A percentile compares a stretch with the other conserved stretches of the same genome.
These are phyloP conservation scores for Aspergillus nomiae DNA, from an alignment of 2,329 filamentous ascomycete species.

Conservation along the genomic window DNA sequence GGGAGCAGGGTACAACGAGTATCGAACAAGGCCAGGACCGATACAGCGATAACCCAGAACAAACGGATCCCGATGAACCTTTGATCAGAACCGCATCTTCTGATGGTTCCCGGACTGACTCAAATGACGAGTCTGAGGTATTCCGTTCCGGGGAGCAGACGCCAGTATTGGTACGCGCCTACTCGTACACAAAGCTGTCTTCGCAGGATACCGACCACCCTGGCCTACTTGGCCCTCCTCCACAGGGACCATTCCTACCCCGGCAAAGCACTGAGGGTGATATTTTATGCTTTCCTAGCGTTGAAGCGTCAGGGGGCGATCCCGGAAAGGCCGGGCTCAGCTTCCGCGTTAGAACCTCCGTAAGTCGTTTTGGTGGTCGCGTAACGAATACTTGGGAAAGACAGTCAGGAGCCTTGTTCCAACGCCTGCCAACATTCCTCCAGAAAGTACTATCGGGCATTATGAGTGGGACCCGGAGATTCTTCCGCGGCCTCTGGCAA, in stretches of 20 bases:
- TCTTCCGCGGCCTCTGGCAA: constrained; percentile 73
- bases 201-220: constrained; percentile 24
- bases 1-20: constrained; percentile 35
- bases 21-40: constrained; percentile 43
- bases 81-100: constrained; percentile 35
- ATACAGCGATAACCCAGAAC: constrained; percentile 44
- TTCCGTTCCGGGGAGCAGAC: constrained; percentile 45
- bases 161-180: constrained; percentile 36
- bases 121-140: constrained; percentile 18
- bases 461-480: constrained; percentile 48
- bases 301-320: constrained; percentile 33
- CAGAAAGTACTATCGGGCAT: constrained; percentile 53
- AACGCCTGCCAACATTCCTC: constrained; percentile 53
- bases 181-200: constrained; percentile 39
- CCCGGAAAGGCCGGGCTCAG: constrained; percentile 30
- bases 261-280: constrained; percentile 51
- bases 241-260: constrained; percentile 37
- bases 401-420: constrained; percentile 41
- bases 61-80: constrained; percentile 40
- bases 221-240: constrained; percentile 33
- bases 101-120: constrained; percentile 14
- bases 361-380: constrained; percentile 22
- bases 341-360: constrained; percentile 29
- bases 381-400: constrained; percentile 23
- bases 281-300: constrained; percentile 61